A percentile compares a stretch with the other conserved stretches of the same genome.
phyloP scores from a whole-genome alignment of 1,284 basidiomycete genomes.

The Ceraceosorus guamensis region DNA sequence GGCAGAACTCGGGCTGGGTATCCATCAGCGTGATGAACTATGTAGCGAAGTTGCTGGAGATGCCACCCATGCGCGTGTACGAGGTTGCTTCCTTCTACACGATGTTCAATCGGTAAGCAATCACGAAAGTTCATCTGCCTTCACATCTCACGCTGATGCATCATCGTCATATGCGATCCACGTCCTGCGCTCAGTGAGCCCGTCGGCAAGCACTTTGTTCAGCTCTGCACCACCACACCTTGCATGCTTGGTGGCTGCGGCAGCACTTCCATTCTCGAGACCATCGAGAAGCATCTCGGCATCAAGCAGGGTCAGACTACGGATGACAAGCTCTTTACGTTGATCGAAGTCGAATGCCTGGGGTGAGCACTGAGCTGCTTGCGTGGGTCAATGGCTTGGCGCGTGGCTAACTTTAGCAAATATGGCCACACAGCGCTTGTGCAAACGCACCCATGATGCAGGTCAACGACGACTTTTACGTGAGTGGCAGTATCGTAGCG shows the following conservation, averaged over 20 bases:
- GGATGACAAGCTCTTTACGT: conserved; percentile 89
- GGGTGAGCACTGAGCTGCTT: conserved; percentile 45
- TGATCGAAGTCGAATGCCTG: conserved; percentile 96
- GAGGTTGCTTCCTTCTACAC: conserved; percentile 99
- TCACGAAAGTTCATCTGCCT: no score
- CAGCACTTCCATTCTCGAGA: conserved; percentile 78
- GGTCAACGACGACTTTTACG: conserved; percentile 92
- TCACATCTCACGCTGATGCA: no score
- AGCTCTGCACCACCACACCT: conserved; percentile 97
- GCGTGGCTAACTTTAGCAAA: neutral
- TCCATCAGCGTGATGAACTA: conserved; percentile 98
- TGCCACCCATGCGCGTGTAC: conserved; percentile 98
- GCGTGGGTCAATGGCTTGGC: no score
- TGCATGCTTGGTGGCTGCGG: conserved; percentile 85
- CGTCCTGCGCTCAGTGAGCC: conserved; percentile 59
- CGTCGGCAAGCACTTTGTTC: conserved; percentile 87
- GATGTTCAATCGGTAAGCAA: conserved; percentile 58
- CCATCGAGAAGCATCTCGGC: conserved; percentile 74
- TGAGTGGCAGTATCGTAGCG: conserved; percentile 50
- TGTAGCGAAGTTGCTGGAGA: conserved; percentile 75
- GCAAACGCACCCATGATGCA: conserved; percentile 99
- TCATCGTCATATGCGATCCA: conserved; percentile 14
- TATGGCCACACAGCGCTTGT: conserved; percentile 62
- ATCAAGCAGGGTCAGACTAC: conserved; percentile 85
- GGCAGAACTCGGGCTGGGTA: conserved; percentile 98